A percentile compares a stretch with the other conserved stretches of the same genome.
phyloP scores from a whole-genome alignment of 768 basidiomycete species.

The Boletus pseudopeckii region DNA sequence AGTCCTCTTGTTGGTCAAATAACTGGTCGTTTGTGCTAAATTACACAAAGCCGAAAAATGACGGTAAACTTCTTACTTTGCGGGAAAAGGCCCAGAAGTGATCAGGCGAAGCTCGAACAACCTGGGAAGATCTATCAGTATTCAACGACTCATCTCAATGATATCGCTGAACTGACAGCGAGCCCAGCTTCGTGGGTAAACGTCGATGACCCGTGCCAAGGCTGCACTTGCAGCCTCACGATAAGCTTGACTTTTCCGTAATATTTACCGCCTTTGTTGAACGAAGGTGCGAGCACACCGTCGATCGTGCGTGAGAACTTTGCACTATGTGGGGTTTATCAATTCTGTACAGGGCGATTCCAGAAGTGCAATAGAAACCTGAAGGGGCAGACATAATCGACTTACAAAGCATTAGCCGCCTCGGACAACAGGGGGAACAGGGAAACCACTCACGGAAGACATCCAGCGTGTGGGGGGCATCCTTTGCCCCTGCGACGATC shows the following conservation, averaged over 20 bases:
- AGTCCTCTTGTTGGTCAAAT: slow-evolving; percentile 73
- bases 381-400: slow-evolving; percentile 87
- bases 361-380: slow-evolving; percentile 39
- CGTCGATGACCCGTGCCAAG: slow-evolving; percentile 77
- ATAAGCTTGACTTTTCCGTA: slow-evolving; percentile 71
- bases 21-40: slow-evolving; percentile 43
- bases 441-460: slow-evolving; percentile 56
- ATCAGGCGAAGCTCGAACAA: slow-evolving; percentile 66
- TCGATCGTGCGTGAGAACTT: slow-evolving; percentile 63
- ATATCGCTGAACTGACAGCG: slow-evolving; percentile 47
- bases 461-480: slow-evolving; percentile 76
- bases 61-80: slow-evolving; percentile 40
- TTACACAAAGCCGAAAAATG: not conserved
- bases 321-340: slow-evolving; percentile 37
- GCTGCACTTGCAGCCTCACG: slow-evolving; percentile 68
- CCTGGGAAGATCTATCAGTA: slow-evolving; percentile 37
- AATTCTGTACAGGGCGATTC: not conserved
- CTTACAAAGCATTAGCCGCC: slow-evolving; percentile 33
- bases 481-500: slow-evolving; percentile 53
- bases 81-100: slow-evolving; percentile 78
- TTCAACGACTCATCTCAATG: not conserved
- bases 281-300: slow-evolving; percentile 53
- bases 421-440: not conserved
- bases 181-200: slow-evolving; percentile 79
- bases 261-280: slow-evolving; percentile 59